Percentiles rank a stretch among this genome's conserved stretches.
Evolutionary conservation across 257 asterid species (phyloP).

Genomic region (Gentiana macrophylla): DNA sequence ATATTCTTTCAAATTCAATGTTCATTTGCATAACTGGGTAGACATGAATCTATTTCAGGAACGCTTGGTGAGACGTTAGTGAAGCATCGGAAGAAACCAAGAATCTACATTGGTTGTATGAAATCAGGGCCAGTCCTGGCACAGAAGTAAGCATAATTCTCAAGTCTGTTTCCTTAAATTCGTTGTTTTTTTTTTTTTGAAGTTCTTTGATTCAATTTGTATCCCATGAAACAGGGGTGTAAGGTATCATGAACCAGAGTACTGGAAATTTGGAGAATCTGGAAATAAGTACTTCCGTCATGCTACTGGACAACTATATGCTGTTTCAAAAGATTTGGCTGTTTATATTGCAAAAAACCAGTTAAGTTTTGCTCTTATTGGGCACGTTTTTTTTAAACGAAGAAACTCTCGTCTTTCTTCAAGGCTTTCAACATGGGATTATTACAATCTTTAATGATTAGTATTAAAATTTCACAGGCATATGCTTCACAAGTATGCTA

Average conservation of each 20-base stretch:
- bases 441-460: slow-evolving; percentile 3
- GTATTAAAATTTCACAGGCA: slow-evolving; percentile 31
- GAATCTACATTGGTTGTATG: slow-evolving; percentile 84
- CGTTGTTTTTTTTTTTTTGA: no score
- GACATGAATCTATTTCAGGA: slow-evolving; percentile 35
- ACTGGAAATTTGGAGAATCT: slow-evolving; percentile 83
- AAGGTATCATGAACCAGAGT: slow-evolving; percentile 84
- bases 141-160: slow-evolving; percentile 43
- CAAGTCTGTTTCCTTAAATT: neutral
- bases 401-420: neutral
- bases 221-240: slow-evolving; percentile 56
- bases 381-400: neutral
- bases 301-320: slow-evolving; percentile 88
- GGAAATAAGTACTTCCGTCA: slow-evolving; percentile 96
- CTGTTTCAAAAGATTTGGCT: slow-evolving; percentile 82
- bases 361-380: slow-evolving; percentile 29
- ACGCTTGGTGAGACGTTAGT: slow-evolving; percentile 75
- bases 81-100: slow-evolving; percentile 52
- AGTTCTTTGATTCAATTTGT: neutral
- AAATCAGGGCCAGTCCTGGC: slow-evolving; percentile 93
- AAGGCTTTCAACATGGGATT: neutral
- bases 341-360: slow-evolving; percentile 60
- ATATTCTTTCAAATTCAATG: no score
- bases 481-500: slow-evolving; percentile 88
- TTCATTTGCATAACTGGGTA: neutral